Evolutionary conservation across 345 rosid genomes (phyloP).

Genomic region (Triadica sebifera): DNA sequence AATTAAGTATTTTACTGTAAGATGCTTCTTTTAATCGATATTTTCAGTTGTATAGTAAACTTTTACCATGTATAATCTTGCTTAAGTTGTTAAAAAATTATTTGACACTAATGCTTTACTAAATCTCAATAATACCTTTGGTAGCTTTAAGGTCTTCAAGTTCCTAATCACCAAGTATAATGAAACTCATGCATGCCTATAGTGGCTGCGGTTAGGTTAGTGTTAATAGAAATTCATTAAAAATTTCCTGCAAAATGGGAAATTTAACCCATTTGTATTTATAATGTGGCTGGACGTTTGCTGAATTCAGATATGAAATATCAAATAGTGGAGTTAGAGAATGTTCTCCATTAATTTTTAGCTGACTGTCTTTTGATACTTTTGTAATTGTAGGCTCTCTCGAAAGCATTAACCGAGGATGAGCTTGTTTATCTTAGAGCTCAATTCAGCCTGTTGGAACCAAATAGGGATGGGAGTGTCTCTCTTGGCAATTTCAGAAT

Average conservation of each 20-base stretch:
- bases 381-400: conserved; percentile 64
- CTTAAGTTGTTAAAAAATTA: not conserved
- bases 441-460: conserved; percentile 81
- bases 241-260: not conserved
- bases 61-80: not conserved
- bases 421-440: conserved; percentile 71
- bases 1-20: not conserved
- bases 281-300: not conserved
- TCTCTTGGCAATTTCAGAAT: conserved; percentile 63
- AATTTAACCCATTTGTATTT: not conserved
- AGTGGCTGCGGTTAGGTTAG: not conserved
- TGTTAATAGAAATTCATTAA: not conserved
- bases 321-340: not conserved
- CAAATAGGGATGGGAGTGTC: conserved; percentile 67
- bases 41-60: not conserved
- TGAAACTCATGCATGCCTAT: not conserved
- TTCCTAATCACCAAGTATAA: not conserved
- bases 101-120: not conserved
- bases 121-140: not conserved
- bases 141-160: not conserved
- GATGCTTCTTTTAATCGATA: not conserved
- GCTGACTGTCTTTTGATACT: conserved; percentile 8
- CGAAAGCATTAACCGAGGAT: conserved; percentile 84
- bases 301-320: not conserved
- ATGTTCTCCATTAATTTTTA: not conserved